A percentile compares a stretch with the other conserved stretches of the same genome.
Conservation (phyloP, 2,329 filamentous ascomycete species). For the Penicillium rolfsii region DNA sequence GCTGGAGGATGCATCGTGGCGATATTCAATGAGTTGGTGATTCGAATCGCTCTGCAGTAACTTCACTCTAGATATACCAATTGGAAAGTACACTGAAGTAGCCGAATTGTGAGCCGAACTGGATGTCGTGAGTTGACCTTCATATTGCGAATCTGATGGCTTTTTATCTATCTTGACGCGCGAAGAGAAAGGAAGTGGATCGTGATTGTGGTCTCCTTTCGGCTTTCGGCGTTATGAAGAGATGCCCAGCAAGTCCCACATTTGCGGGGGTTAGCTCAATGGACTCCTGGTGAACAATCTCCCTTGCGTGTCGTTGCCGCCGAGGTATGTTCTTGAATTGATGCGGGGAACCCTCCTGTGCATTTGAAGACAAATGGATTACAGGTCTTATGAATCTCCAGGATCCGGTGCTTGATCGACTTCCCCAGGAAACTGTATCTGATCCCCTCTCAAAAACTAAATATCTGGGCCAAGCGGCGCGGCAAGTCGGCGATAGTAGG, state of each 20-base stretch:
- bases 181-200: background rate
- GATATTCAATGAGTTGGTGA: background rate
- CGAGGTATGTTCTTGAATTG: background rate
- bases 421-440: background rate
- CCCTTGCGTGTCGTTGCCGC: background rate
- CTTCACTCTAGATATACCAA: background rate
- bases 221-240: slow-evolving; percentile 12
- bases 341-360: too few species aligned
- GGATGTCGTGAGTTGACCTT: background rate
- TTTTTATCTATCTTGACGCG: background rate
- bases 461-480: background rate
- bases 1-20: slow-evolving; percentile 9
- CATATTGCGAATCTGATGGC: background rate
- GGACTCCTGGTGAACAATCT: background rate
- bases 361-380: background rate
- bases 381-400: background rate
- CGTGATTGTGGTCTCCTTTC: background rate
- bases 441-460: background rate
- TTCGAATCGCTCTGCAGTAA: background rate
- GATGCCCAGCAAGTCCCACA: background rate
- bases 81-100: background rate
- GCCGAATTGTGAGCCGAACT: background rate
- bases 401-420: background rate
- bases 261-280: background rate
- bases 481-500: slow-evolving; percentile 10